Evolutionary conservation across 306 rosid genomes (phyloP), one percentile per base, ranked within the genome.

Genomic region (Delonix regia): DNA sequence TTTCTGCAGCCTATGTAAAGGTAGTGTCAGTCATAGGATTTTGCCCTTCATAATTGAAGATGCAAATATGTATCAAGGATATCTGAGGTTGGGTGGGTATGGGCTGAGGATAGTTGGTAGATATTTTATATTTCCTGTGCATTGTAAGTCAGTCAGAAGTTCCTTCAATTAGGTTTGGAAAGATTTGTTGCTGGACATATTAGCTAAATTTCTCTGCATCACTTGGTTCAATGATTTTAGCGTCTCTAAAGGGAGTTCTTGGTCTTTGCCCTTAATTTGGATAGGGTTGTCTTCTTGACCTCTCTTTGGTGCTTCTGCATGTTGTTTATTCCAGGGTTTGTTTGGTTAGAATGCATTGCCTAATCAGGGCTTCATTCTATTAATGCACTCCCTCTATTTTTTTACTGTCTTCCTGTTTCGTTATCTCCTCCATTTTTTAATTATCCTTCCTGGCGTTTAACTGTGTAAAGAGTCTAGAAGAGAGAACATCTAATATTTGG

Each of bases 251-350:
- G 18, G 51, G 24, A 41, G 53, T 21, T 61, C 34, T 65, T 34
- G 34, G 25, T 48, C 34, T 30, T 61, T 71, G 52, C 21, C 44
- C 66, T 61, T 79, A 36, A 65, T 36, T 44, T 39, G 21, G 47
- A 63, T 79, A 72, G 38, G 22, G 44, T 14, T 70, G 39, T 74
- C 64, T 70, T 78, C 49, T 11, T 57, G 59, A 13, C 15, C 61
- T 49, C 51, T 27, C 56, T 80, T 51, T 39, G 59, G 44, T 11
- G 6, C 5, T 51, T 79, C 73, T 71, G 22, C 28, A 45, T 49
- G 22, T 57, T 52, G 21, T 18, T 47, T 45, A 45, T 15, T 57
- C 59, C 53, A 59, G 70, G 47, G 21, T 78, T 22, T 24, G 6
- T 59, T 51, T 7, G n/a, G 21, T 48, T 15, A 48, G 21, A 48